Evolutionary conservation across 305 asterid genomes (phyloP), one percentile per base, ranked within the genome.

Genomic region (Stenogyne calaminthoides): DNA sequence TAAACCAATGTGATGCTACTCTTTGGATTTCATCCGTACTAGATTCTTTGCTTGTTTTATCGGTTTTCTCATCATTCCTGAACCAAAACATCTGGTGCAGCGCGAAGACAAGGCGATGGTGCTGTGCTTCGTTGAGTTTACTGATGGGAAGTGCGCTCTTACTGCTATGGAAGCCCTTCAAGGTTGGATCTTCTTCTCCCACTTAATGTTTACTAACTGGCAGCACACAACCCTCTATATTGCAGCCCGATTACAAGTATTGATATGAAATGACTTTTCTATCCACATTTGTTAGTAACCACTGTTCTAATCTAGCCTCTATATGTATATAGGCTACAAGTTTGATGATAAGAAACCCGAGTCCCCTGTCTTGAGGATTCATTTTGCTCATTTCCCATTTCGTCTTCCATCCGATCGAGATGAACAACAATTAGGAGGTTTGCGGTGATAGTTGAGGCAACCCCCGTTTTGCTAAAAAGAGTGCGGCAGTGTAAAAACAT

Each of bases 91-190:
- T 66, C 20, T 34, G 66, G 4, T 65, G 81, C 92, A 88, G 91
- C 86, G 86, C n/a, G 91, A 91, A 67, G 96, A 85, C 82, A 88
- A 87, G 81, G 89, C 95, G 65, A 63, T 74, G 89, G 92, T 87
- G 46, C 81, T 88, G 77, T 90, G 95, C 81, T 90, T 90, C 67
- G 88, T 90, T 8, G 96, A 90, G 85, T 88, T 90, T 77, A 76
- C 84, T 68, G 92, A 88, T 78, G 84, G 84, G 15, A 90, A 87
- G 60, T 90, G 94, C 54, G 95, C 92, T 71, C 76, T 74, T 63
- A 81, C 90, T 37, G 95, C 96, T 59, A 62, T 82, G 91, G 89
- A 86, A 75, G 92, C 95, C 76, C 92, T 90, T 76, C 92, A 86
- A 90, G 95, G 95, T 90, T 69, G 37, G 73, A 56, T 25, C 76